A percentile compares a stretch with the other conserved stretches of the same genome.
phyloP scores from a whole-genome alignment of 2,329 filamentous ascomycete species.

The Cladobotryum mycophilum region DNA sequence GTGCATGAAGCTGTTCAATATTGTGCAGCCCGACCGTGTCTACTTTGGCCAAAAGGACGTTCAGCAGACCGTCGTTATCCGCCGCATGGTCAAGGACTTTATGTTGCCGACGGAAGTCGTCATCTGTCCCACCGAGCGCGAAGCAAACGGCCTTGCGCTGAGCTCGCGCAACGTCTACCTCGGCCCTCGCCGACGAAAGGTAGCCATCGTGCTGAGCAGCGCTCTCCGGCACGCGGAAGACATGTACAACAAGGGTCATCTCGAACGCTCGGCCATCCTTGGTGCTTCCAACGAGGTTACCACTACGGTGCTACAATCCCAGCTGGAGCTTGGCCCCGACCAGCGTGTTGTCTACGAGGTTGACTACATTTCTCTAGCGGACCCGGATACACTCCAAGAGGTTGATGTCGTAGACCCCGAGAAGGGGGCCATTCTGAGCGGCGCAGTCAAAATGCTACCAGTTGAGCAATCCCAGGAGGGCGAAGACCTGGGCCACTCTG shows the following conservation, averaged over 20 bases:
- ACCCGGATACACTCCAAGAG: slow-evolving; percentile 78
- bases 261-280: slow-evolving; percentile 61
- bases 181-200: slow-evolving; percentile 62
- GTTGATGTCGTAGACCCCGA: slow-evolving; percentile 61
- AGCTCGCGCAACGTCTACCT: slow-evolving; percentile 94
- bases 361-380: slow-evolving; percentile 87
- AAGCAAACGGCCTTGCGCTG: slow-evolving; percentile 76
- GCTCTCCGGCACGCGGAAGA: slow-evolving; percentile 66
- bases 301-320: slow-evolving; percentile 48
- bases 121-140: slow-evolving; percentile 68
- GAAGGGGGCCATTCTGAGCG: slow-evolving; percentile 78
- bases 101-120: slow-evolving; percentile 69
- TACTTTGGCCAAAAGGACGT: slow-evolving; percentile 98
- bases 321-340: slow-evolving; percentile 52
- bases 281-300: slow-evolving; percentile 60
- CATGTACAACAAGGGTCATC: slow-evolving; percentile 49
- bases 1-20: slow-evolving; percentile 68
- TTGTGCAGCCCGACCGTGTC: slow-evolving; percentile 56
- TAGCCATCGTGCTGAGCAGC: slow-evolving; percentile 65
- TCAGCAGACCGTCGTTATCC: slow-evolving; percentile 89
- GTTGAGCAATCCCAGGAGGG: slow-evolving; percentile 62
- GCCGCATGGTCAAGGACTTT: slow-evolving; percentile 81
- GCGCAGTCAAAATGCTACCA: slow-evolving; percentile 83
- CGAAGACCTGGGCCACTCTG: slow-evolving; percentile 69
- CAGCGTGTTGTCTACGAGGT: slow-evolving; percentile 70